phyloP scores from a whole-genome alignment of 2,329 filamentous ascomycete genomes.

The Cryphonectria carpinicola region DNA sequence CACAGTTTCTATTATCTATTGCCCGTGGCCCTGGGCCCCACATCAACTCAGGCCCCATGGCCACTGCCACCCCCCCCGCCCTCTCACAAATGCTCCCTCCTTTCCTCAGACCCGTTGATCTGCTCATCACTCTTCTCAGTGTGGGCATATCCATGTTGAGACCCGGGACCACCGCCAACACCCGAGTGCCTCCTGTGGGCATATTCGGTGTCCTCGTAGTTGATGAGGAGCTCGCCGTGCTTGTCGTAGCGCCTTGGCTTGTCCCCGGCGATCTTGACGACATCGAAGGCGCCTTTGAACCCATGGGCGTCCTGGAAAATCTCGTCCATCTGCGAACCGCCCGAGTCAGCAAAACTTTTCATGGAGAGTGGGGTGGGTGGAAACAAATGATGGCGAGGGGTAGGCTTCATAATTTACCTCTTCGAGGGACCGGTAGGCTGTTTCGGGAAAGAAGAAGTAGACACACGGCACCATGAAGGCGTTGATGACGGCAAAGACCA shows the following conservation, averaged over 20 bases:
- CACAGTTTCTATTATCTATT: no score
- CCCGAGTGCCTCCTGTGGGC: conserved; percentile 21
- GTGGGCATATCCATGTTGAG: background rate
- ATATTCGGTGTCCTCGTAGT: conserved; percentile 42
- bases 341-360: background rate
- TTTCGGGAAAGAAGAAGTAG: conserved; percentile 69
- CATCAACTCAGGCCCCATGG: no score
- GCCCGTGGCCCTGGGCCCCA: no score
- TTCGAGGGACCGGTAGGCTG: conserved; percentile 65
- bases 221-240: conserved; percentile 60
- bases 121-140: conserved; percentile 11
- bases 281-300: conserved; percentile 42
- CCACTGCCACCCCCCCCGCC: no score
- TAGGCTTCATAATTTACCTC: conserved; percentile 47
- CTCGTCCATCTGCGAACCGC: conserved; percentile 53
- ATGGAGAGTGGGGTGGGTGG: background rate
- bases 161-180: background rate
- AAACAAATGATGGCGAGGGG: no score
- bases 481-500: conserved; percentile 70
- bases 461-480: conserved; percentile 60
- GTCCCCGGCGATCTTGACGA: conserved; percentile 46
- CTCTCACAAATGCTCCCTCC: conserved; percentile 4
- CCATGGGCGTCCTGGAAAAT: conserved; percentile 63
- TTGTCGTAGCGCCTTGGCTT: conserved; percentile 62
- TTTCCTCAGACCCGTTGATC: conserved; percentile 9